These are phyloP conservation scores for Neurospora sp. DNA, from an alignment of 495 filamentous ascomycete species.

Conservation along the genomic window DNA sequence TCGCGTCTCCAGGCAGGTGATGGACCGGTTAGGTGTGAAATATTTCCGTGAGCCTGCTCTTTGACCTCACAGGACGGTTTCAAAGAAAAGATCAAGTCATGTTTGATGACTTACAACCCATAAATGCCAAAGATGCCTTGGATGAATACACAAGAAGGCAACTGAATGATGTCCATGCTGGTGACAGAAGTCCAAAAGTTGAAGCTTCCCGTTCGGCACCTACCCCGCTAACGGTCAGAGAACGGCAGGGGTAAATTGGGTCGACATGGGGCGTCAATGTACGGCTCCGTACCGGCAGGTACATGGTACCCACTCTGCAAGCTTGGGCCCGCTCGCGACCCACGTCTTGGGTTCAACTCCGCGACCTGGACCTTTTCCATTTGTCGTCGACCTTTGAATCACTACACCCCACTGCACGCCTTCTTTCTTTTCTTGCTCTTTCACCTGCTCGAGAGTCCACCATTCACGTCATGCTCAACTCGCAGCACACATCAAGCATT, in stretches of 20 bases:
- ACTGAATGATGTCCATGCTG: not conserved
- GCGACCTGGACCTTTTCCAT: not conserved
- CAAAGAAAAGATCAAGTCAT: not conserved
- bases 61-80: not conserved
- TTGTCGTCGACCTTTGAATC: not conserved
- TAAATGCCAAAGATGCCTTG: not conserved
- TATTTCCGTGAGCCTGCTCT: not conserved
- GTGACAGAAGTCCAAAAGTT: not conserved
- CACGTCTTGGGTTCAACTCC: slow-evolving; percentile 11
- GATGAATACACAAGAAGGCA: not conserved
- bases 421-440: not conserved
- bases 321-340: slow-evolving; percentile 7
- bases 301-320: slow-evolving; percentile 5
- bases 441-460: not conserved
- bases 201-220: not conserved
- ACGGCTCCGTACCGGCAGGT: not conserved
- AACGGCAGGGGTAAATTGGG: not conserved
- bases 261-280: not conserved
- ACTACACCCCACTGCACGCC: not conserved
- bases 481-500: not conserved
- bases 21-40: not conserved
- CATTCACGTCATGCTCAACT: not conserved
- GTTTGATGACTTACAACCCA: not conserved
- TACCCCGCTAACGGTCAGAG: not conserved
- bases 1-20: not conserved